Base-by-base conservation (phyloP, 2,329 filamentous ascomycete genomes). In the Fonsecaea multimorphosa region DNA sequence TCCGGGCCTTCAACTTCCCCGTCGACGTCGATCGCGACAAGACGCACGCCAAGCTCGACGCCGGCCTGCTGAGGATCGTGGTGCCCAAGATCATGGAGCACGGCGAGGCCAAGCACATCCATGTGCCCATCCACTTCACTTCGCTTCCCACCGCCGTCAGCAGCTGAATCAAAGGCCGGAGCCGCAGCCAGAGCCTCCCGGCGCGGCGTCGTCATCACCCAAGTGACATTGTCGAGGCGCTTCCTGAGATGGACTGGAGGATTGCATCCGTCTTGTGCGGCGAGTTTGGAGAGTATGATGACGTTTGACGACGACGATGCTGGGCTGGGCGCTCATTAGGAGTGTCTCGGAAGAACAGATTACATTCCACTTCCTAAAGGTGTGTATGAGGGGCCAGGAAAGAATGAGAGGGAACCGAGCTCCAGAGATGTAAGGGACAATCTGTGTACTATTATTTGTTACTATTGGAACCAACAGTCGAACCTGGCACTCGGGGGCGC, bases 1-100 rank as follows among this genome's bases (percentile, higher is more conserved):
- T 67, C 38, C 68, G 71, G 52, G 68, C 65, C 1, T 72, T 69
- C 64, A 68, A 59, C 46, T 72, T 72, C 65, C 70, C 70, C 11
- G 63, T 68, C 32, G 68, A 69, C 40, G 68, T 72, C 19, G 67
- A 72, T 36, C 70, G 71, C 11, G 70, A 69, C 40, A 53, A 58
- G 16, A 69, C 68, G 11, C 64, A 68, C n/a, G 70, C 71, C 12
- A 67, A 65, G 52, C 64, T 72, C 32, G 68, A 70, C 14, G 64
- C 64, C 38, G 71, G 71, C 9, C n/a, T 72, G 12, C 54, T 72
- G 58, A 65, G 58, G 16, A 46, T 72, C 27, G 67, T 64, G 19
- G 68, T 72, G 3, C 65, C 68, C 31, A 72, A 72, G 59, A 34
- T 65, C 22, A 36, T 46, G n/a, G 52, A 65, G 34, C 65, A 71